Evolutionary conservation across 768 basidiomycete species (phyloP).

Genomic region (Boletus huronensis): DNA sequence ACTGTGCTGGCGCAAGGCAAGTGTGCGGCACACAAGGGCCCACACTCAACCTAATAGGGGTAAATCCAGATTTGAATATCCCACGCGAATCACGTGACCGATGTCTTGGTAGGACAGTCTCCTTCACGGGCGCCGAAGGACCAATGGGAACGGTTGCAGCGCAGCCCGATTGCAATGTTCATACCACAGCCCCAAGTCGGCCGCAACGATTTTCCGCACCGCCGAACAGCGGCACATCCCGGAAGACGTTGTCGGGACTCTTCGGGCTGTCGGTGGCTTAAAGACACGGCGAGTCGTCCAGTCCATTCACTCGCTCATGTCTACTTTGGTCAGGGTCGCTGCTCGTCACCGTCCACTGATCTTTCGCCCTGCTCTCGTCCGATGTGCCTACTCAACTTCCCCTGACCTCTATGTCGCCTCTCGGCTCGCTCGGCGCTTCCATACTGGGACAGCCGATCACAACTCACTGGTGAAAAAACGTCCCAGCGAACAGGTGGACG

Average conservation of each 20-base stretch:
- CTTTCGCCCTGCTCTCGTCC: slow-evolving; percentile 12
- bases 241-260: slow-evolving; percentile 22
- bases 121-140: neutral
- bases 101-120: neutral
- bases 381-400: neutral
- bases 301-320: slow-evolving; percentile 9
- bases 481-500: slow-evolving; percentile 19
- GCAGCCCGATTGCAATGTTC: too few species aligned
- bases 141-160: too few species aligned
- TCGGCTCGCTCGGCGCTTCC: slow-evolving; percentile 17
- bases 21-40: slow-evolving; percentile 4
- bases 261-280: slow-evolving; percentile 22
- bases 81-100: neutral
- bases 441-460: slow-evolving; percentile 23
- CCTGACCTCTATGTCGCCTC: slow-evolving; percentile 1
- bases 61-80: neutral
- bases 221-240: slow-evolving; percentile 15
- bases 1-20: slow-evolving; percentile 6
- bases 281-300: slow-evolving; percentile 10
- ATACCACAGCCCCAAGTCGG: neutral
- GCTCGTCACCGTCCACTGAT: slow-evolving; percentile 6
- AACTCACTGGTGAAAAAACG: slow-evolving; percentile 24
- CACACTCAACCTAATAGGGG: slow-evolving; percentile 7
- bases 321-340: slow-evolving; percentile 10
- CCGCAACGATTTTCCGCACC: neutral